Evolutionary conservation across 2,329 filamentous ascomycete species (phyloP), one percentile per base, ranked within the genome.

Genomic region (Beauveria scarabaeidicola): DNA sequence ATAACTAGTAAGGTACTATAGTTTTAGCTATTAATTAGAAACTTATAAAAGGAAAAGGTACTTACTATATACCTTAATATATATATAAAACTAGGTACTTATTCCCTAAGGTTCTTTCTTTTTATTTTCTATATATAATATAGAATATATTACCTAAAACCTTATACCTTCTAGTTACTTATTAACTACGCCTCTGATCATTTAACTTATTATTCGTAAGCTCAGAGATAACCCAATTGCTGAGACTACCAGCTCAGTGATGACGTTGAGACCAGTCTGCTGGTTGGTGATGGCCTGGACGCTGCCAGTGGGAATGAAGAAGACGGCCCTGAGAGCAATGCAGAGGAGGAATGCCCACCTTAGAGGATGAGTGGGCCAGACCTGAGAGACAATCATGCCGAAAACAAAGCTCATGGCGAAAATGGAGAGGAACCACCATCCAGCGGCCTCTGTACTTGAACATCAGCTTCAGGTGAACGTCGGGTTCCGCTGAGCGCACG

Each of bases 391-490:
- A 32, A 73, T 67, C 68, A 75, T 74, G n/a, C 71, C 70, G 7
- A 85, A 73, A 2, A 69, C 79, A n/a, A 83, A 71, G 70, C 82
- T 81, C 56, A 76, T 23, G 3, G 75, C 61, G 23, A 79, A 75
- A n/a, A 81, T 70, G 7, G 62, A 63, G 0, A 68, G 64, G 62
- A 83, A 86, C 82, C 82, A 86, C 80, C 79, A 85, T 41, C 78
- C 69, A 19, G 59, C 53, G n/a, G 59, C 59, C 32, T 57, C 52
- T 61, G 53, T 61, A 61, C 54, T 61, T 61, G 59, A 53, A 47
- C 59, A 61, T 86, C 57, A 86, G 73, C 61, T 77, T 77, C 52
- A 74, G 69, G 64, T 84, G 81, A 5, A 83, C 68, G 64, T 83
- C 81, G 17, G 73, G 71, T 58, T 79, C 76, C 21, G 81, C 70